phyloP scores from a whole-genome alignment of 306 rosid genomes.

The Acacia melanoxylon region DNA sequence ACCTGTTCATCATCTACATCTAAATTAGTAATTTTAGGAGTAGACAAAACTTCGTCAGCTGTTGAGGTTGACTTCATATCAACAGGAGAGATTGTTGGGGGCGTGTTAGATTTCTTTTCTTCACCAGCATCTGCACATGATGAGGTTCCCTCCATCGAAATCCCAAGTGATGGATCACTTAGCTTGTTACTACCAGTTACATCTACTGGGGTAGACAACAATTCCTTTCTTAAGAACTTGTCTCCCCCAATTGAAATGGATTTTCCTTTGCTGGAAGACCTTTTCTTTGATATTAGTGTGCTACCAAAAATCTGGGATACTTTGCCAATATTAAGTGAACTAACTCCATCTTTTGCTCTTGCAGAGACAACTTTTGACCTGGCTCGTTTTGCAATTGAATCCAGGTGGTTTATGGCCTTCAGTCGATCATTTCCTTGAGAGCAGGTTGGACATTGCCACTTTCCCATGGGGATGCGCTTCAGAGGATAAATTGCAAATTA shows the following conservation, averaged over 20 bases:
- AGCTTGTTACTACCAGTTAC: conserved; percentile 54
- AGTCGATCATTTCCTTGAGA: conserved; percentile 61
- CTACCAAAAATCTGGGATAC: conserved; percentile 79
- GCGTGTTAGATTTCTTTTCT: conserved; percentile 45
- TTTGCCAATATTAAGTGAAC: conserved; percentile 61
- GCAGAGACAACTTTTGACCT: conserved; percentile 68
- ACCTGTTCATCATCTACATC: conserved; percentile 52
- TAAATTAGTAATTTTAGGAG: conserved; percentile 46
- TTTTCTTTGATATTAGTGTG: conserved; percentile 75
- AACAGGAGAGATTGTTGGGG: conserved; percentile 42
- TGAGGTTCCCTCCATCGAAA: conserved; percentile 54
- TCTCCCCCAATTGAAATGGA: conserved; percentile 50
- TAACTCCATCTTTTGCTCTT: conserved; percentile 61
- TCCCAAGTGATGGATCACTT: conserved; percentile 48
- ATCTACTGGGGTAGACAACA: conserved; percentile 47
- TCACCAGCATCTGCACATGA: conserved; percentile 53
- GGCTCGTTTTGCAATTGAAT: conserved; percentile 85
- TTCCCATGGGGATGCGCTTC: conserved; percentile 93
- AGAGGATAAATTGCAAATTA: conserved; percentile 38
- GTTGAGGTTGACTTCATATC: conserved; percentile 53
- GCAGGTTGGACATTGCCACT: conserved; percentile 96
- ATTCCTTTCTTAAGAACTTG: conserved; percentile 51
- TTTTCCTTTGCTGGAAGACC: conserved; percentile 82
- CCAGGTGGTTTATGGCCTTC: conserved; percentile 59
- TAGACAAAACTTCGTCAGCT: conserved; percentile 49